A percentile compares a stretch with the other conserved stretches of the same genome.
Conservation (phyloP, 768 basidiomycete genomes). For the Epithele typhae region DNA sequence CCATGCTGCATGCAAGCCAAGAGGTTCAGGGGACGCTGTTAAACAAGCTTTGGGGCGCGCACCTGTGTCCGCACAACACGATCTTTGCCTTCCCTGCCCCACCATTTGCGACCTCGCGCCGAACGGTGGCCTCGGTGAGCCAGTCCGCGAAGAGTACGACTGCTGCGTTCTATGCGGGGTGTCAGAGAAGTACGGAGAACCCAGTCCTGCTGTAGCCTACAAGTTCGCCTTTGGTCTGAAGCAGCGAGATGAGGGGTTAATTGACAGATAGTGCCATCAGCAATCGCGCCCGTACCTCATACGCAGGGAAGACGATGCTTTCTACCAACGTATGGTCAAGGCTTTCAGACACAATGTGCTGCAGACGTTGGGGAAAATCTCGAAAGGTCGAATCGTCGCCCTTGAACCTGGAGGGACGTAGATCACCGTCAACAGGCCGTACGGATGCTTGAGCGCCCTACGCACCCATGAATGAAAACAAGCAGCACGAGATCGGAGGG, state of each 20-base stretch:
- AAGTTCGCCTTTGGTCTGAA: constrained; percentile 84
- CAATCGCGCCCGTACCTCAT: constrained; percentile 57
- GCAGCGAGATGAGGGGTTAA: background rate
- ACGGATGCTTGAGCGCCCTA: no score
- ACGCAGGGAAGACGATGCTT: constrained; percentile 81
- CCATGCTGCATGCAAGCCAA: constrained; percentile 60
- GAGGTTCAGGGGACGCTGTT: no score
- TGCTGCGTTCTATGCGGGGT: constrained; percentile 60
- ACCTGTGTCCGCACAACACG: constrained; percentile 90
- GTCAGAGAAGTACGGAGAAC: constrained; percentile 5
- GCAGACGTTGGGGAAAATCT: constrained; percentile 74
- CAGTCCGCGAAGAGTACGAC: constrained; percentile 87
- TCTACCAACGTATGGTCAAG: constrained; percentile 56
- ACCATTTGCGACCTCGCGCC: constrained; percentile 74
- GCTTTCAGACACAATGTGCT: constrained; percentile 69
- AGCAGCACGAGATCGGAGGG: constrained; percentile 50
- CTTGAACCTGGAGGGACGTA: constrained; percentile 55
- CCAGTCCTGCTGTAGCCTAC: constrained; percentile 39
- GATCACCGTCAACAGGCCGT: background rate
- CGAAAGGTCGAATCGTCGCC: constrained; percentile 69
- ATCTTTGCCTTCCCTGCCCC: constrained; percentile 72
- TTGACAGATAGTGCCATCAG: background rate
- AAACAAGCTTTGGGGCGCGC: no score
- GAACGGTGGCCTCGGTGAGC: constrained; percentile 86
- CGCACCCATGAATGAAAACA: constrained; percentile 79